Conservation (phyloP, 805 yeast species). For the Ascoidea rubescens region DNA sequence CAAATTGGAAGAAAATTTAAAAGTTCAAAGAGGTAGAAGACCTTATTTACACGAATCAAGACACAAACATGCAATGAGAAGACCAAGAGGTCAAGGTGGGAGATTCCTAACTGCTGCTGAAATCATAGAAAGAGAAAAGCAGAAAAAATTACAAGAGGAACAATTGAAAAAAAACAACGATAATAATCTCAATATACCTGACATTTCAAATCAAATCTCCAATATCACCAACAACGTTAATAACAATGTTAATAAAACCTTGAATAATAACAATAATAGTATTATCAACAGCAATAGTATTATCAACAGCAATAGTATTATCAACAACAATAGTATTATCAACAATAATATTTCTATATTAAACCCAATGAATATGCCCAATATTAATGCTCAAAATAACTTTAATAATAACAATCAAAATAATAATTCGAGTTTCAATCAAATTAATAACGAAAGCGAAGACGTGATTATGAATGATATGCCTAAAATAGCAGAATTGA, state of each 20-base stretch:
- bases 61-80: slow-evolving; percentile 97
- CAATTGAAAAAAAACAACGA: background rate
- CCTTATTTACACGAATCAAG: slow-evolving; percentile 95
- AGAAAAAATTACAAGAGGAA: background rate
- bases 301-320: background rate
- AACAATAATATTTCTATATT: too few relatives aligned
- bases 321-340: too few relatives aligned
- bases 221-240: background rate
- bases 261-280: background rate
- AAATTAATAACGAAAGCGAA: too few relatives aligned
- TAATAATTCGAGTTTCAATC: too few relatives aligned
- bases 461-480: too few relatives aligned
- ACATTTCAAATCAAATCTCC: background rate
- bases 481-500: too few relatives aligned
- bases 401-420: too few relatives aligned
- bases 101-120: slow-evolving; percentile 90
- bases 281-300: background rate
- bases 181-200: background rate
- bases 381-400: too few relatives aligned
- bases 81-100: slow-evolving; percentile 99
- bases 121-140: slow-evolving; percentile 38
- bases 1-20: slow-evolving; percentile 74
- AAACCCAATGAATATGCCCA: too few relatives aligned
- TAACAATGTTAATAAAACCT: background rate
- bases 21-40: slow-evolving; percentile 78